Evolutionary conservation across 768 basidiomycete species (phyloP), one percentile per base, ranked within the genome.

Genomic region (Agaricus bisporus): DNA sequence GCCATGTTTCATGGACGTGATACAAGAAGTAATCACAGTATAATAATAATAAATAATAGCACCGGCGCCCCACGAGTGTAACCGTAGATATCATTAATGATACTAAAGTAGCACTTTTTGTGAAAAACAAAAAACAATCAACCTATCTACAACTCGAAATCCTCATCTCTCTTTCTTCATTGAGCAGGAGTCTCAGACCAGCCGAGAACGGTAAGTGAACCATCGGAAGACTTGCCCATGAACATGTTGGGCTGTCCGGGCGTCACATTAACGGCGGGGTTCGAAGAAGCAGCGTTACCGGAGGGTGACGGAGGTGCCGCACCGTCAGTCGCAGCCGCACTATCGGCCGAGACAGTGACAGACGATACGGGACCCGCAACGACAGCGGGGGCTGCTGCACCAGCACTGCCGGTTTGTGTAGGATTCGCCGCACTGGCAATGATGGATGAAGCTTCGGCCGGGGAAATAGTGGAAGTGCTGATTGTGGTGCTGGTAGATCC

Each of bases 141-240:
- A 11, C 25, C 26, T n/a, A 45, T 26, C 44, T 28, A 45, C 22
- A 45, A 25, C 28, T 9, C 14, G 8, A 29, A 36, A n/a, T 26
- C 32, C 29, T 32, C 32, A 17, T 17, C 32, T 20, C 3, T 22
- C 45, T 28, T 11, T 29, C 39, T 35, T 54, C 22, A 54, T n/a
- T 35, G 39, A 41, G 46, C 5, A 12, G 53, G 49, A 28, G 32
- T 12, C 37, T 51, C 54, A 12, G 45, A 62, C 75, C 79, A 74
- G 12, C 82, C 83, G 44, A 73, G 64, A 48, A 82, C 76, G 54
- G 66, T 71, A 51, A 77, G 65, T 29, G 63, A 58, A 25, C 76
- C 76, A 57, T 76, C 73, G 10, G 70, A 51, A 36, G 71, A 67
- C 28, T 62, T 60, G 52, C 80, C 81, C 11, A 68, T 73, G 61